Percentiles rank a stretch among this genome's conserved stretches.
Evolutionary conservation across 371 early-diverging fungal genomes (phyloP).

Genomic region (Rhizopus delemar): DNA sequence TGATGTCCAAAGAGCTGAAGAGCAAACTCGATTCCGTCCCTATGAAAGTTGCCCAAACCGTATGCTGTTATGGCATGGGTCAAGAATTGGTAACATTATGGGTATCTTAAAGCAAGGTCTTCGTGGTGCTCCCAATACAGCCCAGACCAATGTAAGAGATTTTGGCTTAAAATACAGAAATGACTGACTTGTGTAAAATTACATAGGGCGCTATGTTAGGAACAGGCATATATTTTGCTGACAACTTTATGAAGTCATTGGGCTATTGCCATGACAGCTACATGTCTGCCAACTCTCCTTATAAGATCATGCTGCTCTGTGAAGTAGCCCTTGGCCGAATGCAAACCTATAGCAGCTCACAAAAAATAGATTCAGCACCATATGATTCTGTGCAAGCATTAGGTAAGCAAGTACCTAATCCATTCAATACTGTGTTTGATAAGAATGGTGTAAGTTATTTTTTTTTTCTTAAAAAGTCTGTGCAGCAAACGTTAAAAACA

Average conservation of each 20-base stretch:
- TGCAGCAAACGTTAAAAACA: too few species aligned
- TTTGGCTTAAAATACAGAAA: background rate
- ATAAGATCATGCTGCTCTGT: conserved; percentile 49
- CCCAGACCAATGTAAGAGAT: conserved; percentile 32
- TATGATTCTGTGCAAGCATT: conserved; percentile 48
- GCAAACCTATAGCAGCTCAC: conserved; percentile 23
- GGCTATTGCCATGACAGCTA: conserved; percentile 32
- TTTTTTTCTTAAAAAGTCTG: background rate
- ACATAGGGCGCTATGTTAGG: conserved; percentile 50
- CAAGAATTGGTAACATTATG: conserved; percentile 44
- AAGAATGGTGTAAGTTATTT: conserved; percentile 31
- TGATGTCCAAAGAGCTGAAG: conserved; percentile 31
- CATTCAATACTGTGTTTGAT: conserved; percentile 32
- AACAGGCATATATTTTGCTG: conserved; percentile 65
- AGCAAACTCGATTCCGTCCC: conserved; percentile 28
- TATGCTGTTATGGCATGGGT: conserved; percentile 58
- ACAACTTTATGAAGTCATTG: conserved; percentile 53
- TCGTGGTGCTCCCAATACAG: conserved; percentile 32
- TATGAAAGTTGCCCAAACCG: conserved; percentile 32
- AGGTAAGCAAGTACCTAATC: conserved; percentile 47
- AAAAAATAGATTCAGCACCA: conserved; percentile 32
- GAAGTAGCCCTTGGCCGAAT: conserved; percentile 61
- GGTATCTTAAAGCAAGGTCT: conserved; percentile 53
- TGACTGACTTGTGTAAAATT: background rate
- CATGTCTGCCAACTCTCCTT: conserved; percentile 17